Evolutionary conservation across 2,329 filamentous ascomycete genomes (phyloP).

Genomic region (Aureobasidium sp.): DNA sequence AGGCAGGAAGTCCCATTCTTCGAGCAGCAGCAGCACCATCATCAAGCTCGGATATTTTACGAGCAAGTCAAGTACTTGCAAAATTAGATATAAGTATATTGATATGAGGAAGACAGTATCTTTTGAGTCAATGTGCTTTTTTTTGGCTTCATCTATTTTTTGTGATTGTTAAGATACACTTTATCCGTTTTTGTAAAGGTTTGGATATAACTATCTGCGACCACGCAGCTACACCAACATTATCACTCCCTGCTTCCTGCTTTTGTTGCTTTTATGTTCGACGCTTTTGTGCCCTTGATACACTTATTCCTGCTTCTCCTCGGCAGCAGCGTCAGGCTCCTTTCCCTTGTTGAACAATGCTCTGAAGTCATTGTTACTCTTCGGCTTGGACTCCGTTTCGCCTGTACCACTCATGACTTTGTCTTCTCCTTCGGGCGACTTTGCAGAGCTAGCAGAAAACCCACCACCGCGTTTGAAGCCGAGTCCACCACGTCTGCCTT

Average conservation of each 20-base stretch:
- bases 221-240: not conserved
- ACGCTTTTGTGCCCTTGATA: not conserved
- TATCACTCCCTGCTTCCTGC: not conserved
- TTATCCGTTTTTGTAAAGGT: not conserved
- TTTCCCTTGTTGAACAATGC: constrained; percentile 43
- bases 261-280: not conserved
- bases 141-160: not conserved
- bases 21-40: not conserved
- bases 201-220: not conserved
- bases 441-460: constrained; percentile 19
- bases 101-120: not conserved
- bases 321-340: constrained; percentile 13
- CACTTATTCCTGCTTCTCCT: not conserved
- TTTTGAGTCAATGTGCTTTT: not conserved
- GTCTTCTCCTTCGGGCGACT: constrained; percentile 18
- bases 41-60: not conserved
- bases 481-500: constrained; percentile 38
- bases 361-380: constrained; percentile 54
- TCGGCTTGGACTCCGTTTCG: constrained; percentile 23
- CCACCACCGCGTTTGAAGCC: constrained; percentile 40
- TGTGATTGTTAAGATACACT: not conserved
- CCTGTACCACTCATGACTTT: constrained; percentile 5
- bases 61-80: not conserved
- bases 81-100: not conserved
- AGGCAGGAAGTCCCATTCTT: not conserved